Evolutionary conservation across 169 alveolate species (phyloP).

Genomic region (Plasmodium billcollinsi): DNA sequence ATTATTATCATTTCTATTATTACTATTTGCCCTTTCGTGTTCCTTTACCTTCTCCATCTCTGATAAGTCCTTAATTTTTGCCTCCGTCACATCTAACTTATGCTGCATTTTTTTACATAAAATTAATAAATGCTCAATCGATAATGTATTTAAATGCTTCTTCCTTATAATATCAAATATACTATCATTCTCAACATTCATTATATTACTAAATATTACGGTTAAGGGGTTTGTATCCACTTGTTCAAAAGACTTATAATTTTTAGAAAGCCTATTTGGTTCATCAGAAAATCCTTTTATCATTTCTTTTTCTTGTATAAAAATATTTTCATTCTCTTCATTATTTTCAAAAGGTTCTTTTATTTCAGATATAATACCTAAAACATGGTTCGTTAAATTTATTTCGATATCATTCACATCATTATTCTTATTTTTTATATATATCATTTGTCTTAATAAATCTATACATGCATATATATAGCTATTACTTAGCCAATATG

Average conservation of each 20-base stretch:
- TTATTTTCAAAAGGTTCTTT: constrained; percentile 72
- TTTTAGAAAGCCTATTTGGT: constrained; percentile 7
- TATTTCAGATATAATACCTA: constrained; percentile 58
- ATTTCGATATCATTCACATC: constrained; percentile 48
- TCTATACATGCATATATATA: constrained; percentile 66
- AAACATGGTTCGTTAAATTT: constrained; percentile 41
- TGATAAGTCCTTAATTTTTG: constrained; percentile 53
- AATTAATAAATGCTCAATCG: constrained; percentile 55
- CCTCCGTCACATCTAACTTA: constrained; percentile 69
- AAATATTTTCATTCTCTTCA: constrained; percentile 32
- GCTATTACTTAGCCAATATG: constrained; percentile 69
- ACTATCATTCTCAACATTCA: constrained; percentile 66
- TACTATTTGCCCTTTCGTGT: not conserved
- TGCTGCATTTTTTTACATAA: constrained; percentile 67
- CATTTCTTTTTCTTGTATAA: not conserved
- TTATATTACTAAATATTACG: constrained; percentile 15
- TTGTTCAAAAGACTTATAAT: not conserved
- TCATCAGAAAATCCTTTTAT: constrained; percentile 9
- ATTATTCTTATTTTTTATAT: constrained; percentile 28
- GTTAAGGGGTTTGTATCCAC: constrained; percentile 20
- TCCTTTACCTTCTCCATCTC: constrained; percentile 44
- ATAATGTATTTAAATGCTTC: constrained; percentile 39
- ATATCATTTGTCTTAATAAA: constrained; percentile 63
- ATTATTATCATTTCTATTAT: not conserved
- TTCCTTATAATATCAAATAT: constrained; percentile 65